These are phyloP conservation scores for Trichaptum fuscoviolaceum DNA, from an alignment of 768 basidiomycete species.

Conservation along the genomic window DNA sequence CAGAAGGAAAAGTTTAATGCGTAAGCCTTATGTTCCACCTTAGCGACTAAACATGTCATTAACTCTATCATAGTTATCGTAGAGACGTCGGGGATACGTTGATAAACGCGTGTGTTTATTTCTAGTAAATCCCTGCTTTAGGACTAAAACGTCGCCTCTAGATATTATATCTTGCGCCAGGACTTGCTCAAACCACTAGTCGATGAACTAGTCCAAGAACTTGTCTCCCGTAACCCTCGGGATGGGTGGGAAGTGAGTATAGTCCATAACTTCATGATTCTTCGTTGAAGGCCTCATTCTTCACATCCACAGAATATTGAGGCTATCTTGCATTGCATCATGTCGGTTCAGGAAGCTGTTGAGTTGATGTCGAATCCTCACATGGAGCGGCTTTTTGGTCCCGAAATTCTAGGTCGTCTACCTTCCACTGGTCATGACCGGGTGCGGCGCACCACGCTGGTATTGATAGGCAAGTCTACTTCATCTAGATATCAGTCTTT, in stretches of 20 bases:
- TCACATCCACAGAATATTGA: slow-evolving; percentile 68
- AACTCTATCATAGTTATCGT: slow-evolving; percentile 51
- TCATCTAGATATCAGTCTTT: neutral
- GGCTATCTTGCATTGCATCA: slow-evolving; percentile 79
- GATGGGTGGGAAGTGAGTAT: slow-evolving; percentile 72
- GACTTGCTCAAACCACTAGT: slow-evolving; percentile 75
- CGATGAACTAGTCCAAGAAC: slow-evolving; percentile 50
- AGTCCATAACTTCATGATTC: neutral
- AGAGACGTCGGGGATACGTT: slow-evolving; percentile 84
- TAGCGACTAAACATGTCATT: slow-evolving; percentile 7
- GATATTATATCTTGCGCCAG: slow-evolving; percentile 82
- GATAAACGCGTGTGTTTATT: slow-evolving; percentile 68
- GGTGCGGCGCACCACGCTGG: slow-evolving; percentile 67
- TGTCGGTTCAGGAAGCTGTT: slow-evolving; percentile 84
- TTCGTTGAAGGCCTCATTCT: neutral
- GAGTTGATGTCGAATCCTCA: slow-evolving; percentile 50
- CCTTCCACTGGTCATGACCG: slow-evolving; percentile 60
- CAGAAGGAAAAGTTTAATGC: slow-evolving; percentile 75
- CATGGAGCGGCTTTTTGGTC: slow-evolving; percentile 63
- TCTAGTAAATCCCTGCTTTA: neutral
- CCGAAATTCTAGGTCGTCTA: slow-evolving; percentile 61
- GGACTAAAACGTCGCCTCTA: slow-evolving; percentile 20
- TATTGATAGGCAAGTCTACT: slow-evolving; percentile 58
- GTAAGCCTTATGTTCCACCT: slow-evolving; percentile 36
- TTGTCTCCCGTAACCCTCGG: slow-evolving; percentile 37